Conservation (phyloP, 805 yeast genomes). For the Ogataea saltuana region DNA sequence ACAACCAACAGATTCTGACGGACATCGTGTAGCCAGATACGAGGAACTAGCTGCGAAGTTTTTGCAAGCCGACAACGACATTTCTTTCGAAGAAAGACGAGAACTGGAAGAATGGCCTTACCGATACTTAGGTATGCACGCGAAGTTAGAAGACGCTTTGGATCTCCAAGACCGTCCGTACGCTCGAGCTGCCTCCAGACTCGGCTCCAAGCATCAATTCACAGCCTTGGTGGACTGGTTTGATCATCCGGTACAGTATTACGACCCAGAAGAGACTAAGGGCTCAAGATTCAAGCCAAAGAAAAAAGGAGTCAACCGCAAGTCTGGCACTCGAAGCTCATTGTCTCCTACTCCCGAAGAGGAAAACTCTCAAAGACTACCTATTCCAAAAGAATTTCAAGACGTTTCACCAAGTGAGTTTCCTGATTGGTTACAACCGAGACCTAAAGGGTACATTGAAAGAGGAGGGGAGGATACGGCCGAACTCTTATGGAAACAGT, state of each 20-base stretch:
- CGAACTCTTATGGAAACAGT: slow-evolving; percentile 66
- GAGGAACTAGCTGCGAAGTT: slow-evolving; percentile 59
- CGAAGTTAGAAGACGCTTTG: slow-evolving; percentile 71
- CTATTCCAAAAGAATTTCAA: slow-evolving; percentile 48
- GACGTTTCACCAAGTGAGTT: slow-evolving; percentile 45
- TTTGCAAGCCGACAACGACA: slow-evolving; percentile 44
- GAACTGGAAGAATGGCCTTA: slow-evolving; percentile 77
- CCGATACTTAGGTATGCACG: slow-evolving; percentile 75
- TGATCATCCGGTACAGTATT: slow-evolving; percentile 65
- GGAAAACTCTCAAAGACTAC: slow-evolving; percentile 24
- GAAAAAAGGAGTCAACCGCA: slow-evolving; percentile 19
- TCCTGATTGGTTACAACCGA: slow-evolving; percentile 76
- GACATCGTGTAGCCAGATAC: slow-evolving; percentile 46
- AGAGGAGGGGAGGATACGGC: slow-evolving; percentile 75
- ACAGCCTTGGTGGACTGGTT: slow-evolving; percentile 65
- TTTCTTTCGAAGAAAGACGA: slow-evolving; percentile 49
- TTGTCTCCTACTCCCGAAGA: slow-evolving; percentile 24
- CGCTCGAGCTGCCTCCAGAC: slow-evolving; percentile 75
- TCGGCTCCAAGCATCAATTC: slow-evolving; percentile 75
- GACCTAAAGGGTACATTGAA: slow-evolving; percentile 80
- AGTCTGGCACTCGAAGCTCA: slow-evolving; percentile 29
- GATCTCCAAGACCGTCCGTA: slow-evolving; percentile 77
- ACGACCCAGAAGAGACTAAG: slow-evolving; percentile 41
- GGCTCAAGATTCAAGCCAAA: slow-evolving; percentile 20
- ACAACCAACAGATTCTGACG: slow-evolving; percentile 4